Conservation (phyloP, 2,329 filamentous ascomycete species). For the Fusarium setosum region DNA sequence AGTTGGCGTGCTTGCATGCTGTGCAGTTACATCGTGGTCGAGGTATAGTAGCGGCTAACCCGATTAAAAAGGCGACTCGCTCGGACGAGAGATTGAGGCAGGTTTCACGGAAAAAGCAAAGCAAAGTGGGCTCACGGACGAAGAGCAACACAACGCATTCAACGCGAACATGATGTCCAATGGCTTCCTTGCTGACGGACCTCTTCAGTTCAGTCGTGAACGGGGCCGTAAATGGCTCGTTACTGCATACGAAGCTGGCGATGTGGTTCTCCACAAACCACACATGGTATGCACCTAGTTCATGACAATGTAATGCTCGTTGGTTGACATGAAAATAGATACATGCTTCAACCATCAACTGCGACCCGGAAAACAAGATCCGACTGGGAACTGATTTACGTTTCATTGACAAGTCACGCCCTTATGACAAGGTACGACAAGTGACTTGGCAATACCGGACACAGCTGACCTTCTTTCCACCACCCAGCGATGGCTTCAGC, state of each 20-base stretch:
- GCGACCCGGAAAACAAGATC: slow-evolving; percentile 61
- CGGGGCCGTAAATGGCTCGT: slow-evolving; percentile 48
- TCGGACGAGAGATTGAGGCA: slow-evolving; percentile 61
- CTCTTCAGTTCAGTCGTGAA: slow-evolving; percentile 48
- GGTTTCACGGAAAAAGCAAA: slow-evolving; percentile 60
- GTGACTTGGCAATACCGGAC: neutral
- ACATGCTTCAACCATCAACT: slow-evolving; percentile 66
- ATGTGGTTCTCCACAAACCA: slow-evolving; percentile 51
- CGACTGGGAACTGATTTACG: slow-evolving; percentile 65
- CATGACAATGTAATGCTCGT: neutral
- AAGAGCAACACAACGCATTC: slow-evolving; percentile 62
- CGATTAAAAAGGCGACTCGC: slow-evolving; percentile 10
- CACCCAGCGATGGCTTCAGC: slow-evolving; percentile 23
- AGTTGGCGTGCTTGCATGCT: neutral
- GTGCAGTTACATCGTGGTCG: no score
- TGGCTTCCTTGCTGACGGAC: slow-evolving; percentile 62
- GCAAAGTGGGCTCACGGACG: slow-evolving; percentile 60
- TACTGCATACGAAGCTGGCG: slow-evolving; percentile 51
- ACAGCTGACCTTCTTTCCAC: neutral
- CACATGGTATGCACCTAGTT: slow-evolving; percentile 38
- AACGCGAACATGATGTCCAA: slow-evolving; percentile 69
- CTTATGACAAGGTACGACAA: slow-evolving; percentile 58
- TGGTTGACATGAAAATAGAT: slow-evolving; percentile 51
- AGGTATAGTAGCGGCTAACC: neutral
- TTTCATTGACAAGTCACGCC: slow-evolving; percentile 62